Percentiles rank a stretch among this genome's conserved stretches.
Conservation (phyloP, 345 rosid species). For the rapeseed (Brassica napus) region Da-Ae NC_063436.1:10642501-10643000, state of each 20-base stretch:
- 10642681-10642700: background rate
- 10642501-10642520: background rate
- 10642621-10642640: background rate
- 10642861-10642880: background rate
- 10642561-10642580: constrained; percentile 1
- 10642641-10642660: background rate
- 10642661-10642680: background rate
- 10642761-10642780: constrained; percentile 30
- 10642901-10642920: background rate
- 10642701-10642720: constrained; percentile 31
- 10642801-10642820: constrained; percentile 31
- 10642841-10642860: constrained; percentile 35
- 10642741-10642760: background rate
- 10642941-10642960: background rate
- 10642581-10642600: background rate
- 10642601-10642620: no score
- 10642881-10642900: background rate
- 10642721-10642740: background rate
- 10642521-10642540: background rate
- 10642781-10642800: constrained; percentile 32
- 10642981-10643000: background rate
- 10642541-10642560: constrained; percentile 15
- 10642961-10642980: background rate
- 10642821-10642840: constrained; percentile 30
- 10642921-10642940: background rate